A percentile compares a stretch with the other conserved stretches of the same genome.
These are phyloP conservation scores for Friedmanniomyces endolithicus DNA, from an alignment of 495 filamentous ascomycete species.

Conservation along the genomic window DNA sequence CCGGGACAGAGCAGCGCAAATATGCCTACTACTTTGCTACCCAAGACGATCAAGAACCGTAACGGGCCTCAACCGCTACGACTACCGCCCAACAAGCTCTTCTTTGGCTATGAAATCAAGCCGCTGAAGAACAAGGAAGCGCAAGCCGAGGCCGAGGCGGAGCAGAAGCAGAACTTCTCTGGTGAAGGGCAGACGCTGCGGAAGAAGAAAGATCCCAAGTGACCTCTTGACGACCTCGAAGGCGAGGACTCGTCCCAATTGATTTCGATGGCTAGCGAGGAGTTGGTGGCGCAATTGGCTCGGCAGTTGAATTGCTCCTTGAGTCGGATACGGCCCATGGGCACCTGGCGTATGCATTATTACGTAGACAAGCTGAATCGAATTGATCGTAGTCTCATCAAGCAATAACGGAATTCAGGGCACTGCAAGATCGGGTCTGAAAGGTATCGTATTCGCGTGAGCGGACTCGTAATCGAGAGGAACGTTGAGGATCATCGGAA, in stretches of 20 bases:
- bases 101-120: conserved; percentile 89
- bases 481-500: too few species aligned
- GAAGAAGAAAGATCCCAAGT: conserved; percentile 30
- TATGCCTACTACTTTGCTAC: conserved; percentile 36
- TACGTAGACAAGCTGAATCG: too few species aligned
- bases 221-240: conserved; percentile 12
- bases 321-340: neutral
- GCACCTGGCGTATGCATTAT: neutral
- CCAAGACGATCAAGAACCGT: conserved; percentile 31
- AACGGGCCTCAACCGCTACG: conserved; percentile 83
- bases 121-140: conserved; percentile 72
- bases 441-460: too few species aligned
- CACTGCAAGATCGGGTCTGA: too few species aligned
- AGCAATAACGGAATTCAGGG: too few species aligned
- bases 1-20: conserved; percentile 56
- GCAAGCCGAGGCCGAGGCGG: conserved; percentile 49
- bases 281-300: neutral
- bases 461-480: too few species aligned
- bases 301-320: too few species aligned
- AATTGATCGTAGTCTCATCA: too few species aligned
- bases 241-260: neutral
- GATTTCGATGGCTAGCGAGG: neutral
- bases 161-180: conserved; percentile 65
- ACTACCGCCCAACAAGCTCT: conserved; percentile 76
- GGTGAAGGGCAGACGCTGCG: conserved; percentile 80